Conservation (phyloP, 2,329 filamentous ascomycete species). For the Talaromyces atroroseus region DNA sequence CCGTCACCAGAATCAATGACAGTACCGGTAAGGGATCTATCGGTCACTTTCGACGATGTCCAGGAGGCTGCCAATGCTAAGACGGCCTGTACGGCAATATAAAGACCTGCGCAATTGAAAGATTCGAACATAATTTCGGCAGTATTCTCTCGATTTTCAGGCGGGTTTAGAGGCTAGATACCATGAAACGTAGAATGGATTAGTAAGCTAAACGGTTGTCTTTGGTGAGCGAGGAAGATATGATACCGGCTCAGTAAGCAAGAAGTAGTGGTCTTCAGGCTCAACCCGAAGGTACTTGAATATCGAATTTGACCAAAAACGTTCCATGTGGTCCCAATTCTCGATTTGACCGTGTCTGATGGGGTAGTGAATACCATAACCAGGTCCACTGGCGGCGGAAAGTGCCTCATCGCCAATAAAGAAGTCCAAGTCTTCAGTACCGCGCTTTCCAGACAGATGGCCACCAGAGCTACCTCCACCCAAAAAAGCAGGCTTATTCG, state of each 20-base stretch:
- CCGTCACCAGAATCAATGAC: constrained; percentile 98
- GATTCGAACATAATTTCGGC: constrained; percentile 99
- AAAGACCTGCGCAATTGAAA: constrained; percentile 97
- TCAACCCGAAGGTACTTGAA: constrained; percentile 99
- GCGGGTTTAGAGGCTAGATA: constrained; percentile 82
- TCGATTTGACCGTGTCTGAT: constrained; percentile 98
- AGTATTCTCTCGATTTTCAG: constrained; percentile 97
- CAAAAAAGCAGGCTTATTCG: constrained; percentile 91
- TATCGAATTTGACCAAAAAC: constrained; percentile 99
- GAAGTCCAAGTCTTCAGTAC: constrained; percentile 96
- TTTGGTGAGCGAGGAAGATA: not conserved
- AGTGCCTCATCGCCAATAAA: constrained; percentile 98
- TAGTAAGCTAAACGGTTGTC: not conserved
- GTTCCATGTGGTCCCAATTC: constrained; percentile 99
- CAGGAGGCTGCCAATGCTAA: constrained; percentile 94
- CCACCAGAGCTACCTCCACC: constrained; percentile 79
- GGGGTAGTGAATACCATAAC: constrained; percentile 94
- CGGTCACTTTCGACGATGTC: constrained; percentile 97
- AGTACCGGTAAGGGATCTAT: constrained; percentile 91
- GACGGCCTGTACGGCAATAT: constrained; percentile 97
- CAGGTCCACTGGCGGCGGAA: constrained; percentile 73
- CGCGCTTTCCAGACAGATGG: constrained; percentile 83
- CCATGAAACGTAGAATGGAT: not conserved
- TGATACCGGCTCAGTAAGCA: constrained; percentile 84
- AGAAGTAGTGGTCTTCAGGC: constrained; percentile 97